phyloP scores from a whole-genome alignment of 106 monocot species.

The Acorus gramineus region DNA sequence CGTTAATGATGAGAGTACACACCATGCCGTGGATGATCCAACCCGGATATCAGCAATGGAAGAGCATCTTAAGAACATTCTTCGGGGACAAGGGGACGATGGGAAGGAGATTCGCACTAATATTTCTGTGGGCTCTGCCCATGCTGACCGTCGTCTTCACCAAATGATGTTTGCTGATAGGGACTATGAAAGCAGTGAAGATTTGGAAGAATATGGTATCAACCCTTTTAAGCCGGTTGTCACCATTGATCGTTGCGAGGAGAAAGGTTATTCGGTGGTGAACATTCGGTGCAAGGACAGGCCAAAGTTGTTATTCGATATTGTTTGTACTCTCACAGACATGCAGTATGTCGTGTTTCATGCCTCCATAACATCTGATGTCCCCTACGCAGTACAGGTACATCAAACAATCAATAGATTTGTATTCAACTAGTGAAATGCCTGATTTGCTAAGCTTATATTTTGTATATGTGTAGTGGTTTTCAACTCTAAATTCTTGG shows the following conservation, averaged over 20 bases:
- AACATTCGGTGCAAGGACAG: constrained; percentile 73
- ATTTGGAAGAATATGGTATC: constrained; percentile 6
- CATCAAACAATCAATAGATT: background rate
- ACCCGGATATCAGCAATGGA: constrained; percentile 44
- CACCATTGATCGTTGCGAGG: constrained; percentile 64
- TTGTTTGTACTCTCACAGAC: constrained; percentile 89
- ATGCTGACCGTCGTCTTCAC: constrained; percentile 82
- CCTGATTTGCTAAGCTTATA: background rate
- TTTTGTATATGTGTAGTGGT: too few relatives aligned
- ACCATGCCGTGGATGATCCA: constrained; percentile 42
- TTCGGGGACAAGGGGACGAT: constrained; percentile 41
- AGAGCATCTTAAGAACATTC: constrained; percentile 47
- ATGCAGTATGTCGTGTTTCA: constrained; percentile 90
- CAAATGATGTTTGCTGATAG: constrained; percentile 82
- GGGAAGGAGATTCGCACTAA: constrained; percentile 33
- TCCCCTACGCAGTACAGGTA: constrained; percentile 68
- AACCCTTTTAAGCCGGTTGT: constrained; percentile 38
- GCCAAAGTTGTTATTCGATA: constrained; percentile 76
- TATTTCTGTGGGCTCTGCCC: constrained; percentile 48
- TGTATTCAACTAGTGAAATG: background rate
- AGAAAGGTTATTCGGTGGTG: constrained; percentile 87
- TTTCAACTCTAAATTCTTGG: too few relatives aligned
- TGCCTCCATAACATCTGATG: constrained; percentile 80
- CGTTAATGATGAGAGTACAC: constrained; percentile 56
- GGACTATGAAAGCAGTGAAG: constrained; percentile 39